phyloP scores from a whole-genome alignment of 2,329 filamentous ascomycete genomes.

The Neonectria punicea region DNA sequence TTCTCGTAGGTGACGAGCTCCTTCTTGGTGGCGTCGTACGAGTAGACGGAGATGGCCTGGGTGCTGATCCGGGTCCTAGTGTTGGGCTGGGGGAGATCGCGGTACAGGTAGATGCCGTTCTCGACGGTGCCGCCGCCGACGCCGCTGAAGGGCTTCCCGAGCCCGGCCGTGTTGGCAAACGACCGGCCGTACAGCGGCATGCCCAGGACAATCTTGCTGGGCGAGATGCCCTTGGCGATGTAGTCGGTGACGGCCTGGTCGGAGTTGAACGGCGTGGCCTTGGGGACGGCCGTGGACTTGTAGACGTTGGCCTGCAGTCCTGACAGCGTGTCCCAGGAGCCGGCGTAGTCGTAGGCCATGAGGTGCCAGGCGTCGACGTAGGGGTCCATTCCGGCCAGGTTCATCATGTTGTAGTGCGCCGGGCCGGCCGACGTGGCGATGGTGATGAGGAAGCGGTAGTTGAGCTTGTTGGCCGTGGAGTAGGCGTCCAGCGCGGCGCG shows the following conservation, averaged over 20 bases:
- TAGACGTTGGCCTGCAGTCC: slow-evolving; percentile 79
- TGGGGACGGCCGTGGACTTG: slow-evolving; percentile 59
- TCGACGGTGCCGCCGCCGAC: slow-evolving; percentile 69
- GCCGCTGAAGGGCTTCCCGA: slow-evolving; percentile 71
- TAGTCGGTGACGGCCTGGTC: slow-evolving; percentile 68
- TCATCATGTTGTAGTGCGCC: slow-evolving; percentile 60
- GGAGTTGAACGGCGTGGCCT: slow-evolving; percentile 75
- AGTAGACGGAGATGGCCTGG: slow-evolving; percentile 73
- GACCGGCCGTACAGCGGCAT: slow-evolving; percentile 84
- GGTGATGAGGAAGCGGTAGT: slow-evolving; percentile 62
- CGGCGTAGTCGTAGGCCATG: slow-evolving; percentile 79
- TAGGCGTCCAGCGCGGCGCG: slow-evolving; percentile 56
- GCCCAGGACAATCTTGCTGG: slow-evolving; percentile 77
- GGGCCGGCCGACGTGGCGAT: slow-evolving; percentile 62
- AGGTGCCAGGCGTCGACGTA: slow-evolving; percentile 69
- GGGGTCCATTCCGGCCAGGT: slow-evolving; percentile 64
- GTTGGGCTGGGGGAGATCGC: slow-evolving; percentile 71
- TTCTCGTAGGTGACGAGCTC: slow-evolving; percentile 80
- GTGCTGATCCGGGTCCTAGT: slow-evolving; percentile 67
- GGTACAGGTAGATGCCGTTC: slow-evolving; percentile 77
- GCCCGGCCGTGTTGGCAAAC: slow-evolving; percentile 74
- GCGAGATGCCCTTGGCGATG: slow-evolving; percentile 63
- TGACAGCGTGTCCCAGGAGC: slow-evolving; percentile 70
- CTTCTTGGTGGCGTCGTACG: slow-evolving; percentile 68
- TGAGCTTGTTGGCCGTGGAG: slow-evolving; percentile 50